A percentile compares a stretch with the other conserved stretches of the same genome.
Conservation (phyloP, 2,329 filamentous ascomycete species). For the Fusarium scirpi region DNA sequence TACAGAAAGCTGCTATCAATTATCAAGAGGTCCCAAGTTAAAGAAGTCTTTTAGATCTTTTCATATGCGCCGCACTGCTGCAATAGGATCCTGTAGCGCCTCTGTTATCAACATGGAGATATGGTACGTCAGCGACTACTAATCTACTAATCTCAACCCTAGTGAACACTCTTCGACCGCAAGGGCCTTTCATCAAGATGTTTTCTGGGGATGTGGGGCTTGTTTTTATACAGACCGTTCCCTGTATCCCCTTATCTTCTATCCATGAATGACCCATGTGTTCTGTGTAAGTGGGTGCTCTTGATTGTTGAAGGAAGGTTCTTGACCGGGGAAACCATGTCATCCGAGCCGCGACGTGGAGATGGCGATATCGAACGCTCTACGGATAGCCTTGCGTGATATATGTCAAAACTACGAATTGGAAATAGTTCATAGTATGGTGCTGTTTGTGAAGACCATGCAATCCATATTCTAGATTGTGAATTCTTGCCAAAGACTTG, state of each 20-base stretch:
- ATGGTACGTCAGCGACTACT: neutral
- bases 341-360: constrained; percentile 25
- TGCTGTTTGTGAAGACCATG: neutral
- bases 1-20: neutral
- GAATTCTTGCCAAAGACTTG: neutral
- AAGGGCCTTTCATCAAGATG: neutral
- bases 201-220: constrained; percentile 31
- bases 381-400: neutral
- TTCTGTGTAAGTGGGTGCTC: constrained; percentile 24
- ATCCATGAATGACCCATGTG: constrained; percentile 7
- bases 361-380: constrained; percentile 5
- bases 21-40: constrained; percentile 13
- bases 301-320: constrained; percentile 16
- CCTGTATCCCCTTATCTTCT: constrained; percentile 6
- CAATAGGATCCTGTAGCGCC: neutral
- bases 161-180: neutral
- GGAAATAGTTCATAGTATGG: neutral
- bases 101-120: constrained; percentile 1
- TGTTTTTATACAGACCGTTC: constrained; percentile 9
- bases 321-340: constrained; percentile 39
- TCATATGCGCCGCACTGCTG: constrained; percentile 2
- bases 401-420: neutral
- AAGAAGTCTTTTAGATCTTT: constrained; percentile 1
- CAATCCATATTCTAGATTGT: neutral
- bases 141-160: neutral